Evolutionary conservation across 768 basidiomycete species (phyloP).

Genomic region (Infundibulicybe gibba): DNA sequence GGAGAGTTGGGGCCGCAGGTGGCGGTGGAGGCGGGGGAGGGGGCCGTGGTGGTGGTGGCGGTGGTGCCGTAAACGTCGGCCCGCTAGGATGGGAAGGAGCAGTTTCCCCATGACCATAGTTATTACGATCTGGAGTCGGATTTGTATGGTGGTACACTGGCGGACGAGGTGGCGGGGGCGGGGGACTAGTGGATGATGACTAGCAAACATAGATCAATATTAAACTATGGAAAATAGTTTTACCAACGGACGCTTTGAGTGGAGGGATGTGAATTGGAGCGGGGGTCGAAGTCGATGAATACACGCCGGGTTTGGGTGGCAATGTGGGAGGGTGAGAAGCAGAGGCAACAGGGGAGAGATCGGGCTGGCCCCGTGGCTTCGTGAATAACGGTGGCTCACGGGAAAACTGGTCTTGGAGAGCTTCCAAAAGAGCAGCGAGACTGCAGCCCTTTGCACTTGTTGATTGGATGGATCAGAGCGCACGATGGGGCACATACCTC

Average conservation of each 20-base stretch:
- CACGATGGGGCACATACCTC: constrained; percentile 58
- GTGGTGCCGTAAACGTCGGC: constrained; percentile 5
- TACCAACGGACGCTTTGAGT: no score
- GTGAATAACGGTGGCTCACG: constrained; percentile 87
- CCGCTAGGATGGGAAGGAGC: constrained; percentile 5
- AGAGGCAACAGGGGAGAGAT: constrained; percentile 6
- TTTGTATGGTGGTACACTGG: no score
- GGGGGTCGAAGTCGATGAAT: no score
- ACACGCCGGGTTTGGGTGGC: no score
- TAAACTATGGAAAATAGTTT: no score
- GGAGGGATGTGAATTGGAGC: no score
- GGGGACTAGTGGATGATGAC: not conserved
- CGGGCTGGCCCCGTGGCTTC: constrained; percentile 48
- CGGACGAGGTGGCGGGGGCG: constrained; percentile 1
- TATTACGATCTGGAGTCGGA: not conserved
- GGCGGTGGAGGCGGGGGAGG: constrained; percentile 34
- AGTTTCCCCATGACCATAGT: no score
- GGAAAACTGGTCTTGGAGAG: constrained; percentile 82
- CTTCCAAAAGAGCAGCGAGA: constrained; percentile 68
- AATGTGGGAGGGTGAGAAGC: no score
- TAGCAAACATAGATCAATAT: no score
- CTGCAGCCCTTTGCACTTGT: constrained; percentile 60
- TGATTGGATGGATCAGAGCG: constrained; percentile 6
- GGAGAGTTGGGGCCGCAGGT: constrained; percentile 5
- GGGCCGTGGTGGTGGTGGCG: no score